Conservation (phyloP, 2,329 filamentous ascomycete genomes). For the Trichoderma atroviride region DNA sequence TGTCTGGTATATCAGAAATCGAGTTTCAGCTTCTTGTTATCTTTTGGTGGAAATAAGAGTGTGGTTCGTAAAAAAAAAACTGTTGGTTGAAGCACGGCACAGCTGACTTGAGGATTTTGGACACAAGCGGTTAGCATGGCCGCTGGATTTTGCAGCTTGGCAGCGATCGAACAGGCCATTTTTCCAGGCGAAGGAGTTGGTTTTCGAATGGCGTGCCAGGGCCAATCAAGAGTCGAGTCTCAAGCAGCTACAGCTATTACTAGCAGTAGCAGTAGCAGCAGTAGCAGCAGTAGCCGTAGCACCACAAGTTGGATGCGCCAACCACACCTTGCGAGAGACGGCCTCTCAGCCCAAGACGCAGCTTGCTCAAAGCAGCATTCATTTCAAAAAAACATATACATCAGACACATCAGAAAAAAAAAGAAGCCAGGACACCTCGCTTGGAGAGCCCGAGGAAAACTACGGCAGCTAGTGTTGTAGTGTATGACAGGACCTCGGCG, state of each 20-base stretch:
- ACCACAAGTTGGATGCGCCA: background rate
- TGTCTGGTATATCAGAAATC: background rate
- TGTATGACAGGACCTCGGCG: background rate
- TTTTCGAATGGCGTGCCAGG: background rate
- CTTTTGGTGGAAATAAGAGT: background rate
- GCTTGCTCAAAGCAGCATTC: slow-evolving; percentile 8
- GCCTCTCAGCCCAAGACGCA: background rate
- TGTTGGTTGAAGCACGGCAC: background rate
- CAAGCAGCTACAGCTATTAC: background rate
- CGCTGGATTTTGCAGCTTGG: background rate
- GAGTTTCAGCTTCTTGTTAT: background rate
- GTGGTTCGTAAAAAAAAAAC: background rate
- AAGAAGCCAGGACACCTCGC: background rate
- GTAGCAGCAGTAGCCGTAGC: background rate
- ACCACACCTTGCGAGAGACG: background rate
- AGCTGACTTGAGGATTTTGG: background rate
- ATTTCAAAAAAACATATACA: background rate
- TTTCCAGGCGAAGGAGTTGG: background rate
- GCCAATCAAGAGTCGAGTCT: background rate
- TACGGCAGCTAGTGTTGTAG: slow-evolving; percentile 11
- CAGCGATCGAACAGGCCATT: background rate
- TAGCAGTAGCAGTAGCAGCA: background rate
- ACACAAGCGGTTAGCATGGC: background rate
- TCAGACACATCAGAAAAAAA: background rate
- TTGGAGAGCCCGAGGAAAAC: slow-evolving; percentile 6